Percentiles rank a stretch among this genome's conserved stretches.
Conservation (phyloP, 345 rosid genomes). For the Salix arbutifolia region DNA sequence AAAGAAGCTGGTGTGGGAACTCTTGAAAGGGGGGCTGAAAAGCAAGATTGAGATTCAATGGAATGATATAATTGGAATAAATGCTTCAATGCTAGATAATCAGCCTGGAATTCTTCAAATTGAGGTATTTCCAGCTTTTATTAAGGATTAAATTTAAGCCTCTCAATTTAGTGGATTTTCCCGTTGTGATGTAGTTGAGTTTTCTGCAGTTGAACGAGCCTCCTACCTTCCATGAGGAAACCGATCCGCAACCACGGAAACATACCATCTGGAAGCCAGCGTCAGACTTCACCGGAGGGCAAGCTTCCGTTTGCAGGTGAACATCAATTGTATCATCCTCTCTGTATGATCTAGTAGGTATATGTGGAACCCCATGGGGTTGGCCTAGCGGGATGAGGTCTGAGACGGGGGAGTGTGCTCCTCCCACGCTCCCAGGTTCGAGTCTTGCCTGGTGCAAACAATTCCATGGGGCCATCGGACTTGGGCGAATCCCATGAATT, state of each 20-base stretch:
- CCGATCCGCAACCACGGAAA: slow-evolving; percentile 38
- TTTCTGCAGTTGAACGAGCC: slow-evolving; percentile 30
- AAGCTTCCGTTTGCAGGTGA: slow-evolving; percentile 44
- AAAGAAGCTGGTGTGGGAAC: slow-evolving; percentile 62
- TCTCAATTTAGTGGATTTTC: not conserved
- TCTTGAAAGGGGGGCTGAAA: slow-evolving; percentile 32
- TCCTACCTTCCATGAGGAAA: slow-evolving; percentile 38
- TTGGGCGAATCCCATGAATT: too few species aligned
- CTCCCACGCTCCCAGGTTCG: too few species aligned
- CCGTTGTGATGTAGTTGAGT: not conserved
- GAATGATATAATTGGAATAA: slow-evolving; percentile 32
- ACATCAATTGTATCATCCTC: not conserved
- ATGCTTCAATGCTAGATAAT: slow-evolving; percentile 14
- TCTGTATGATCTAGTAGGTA: not conserved
- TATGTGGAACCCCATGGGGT: too few species aligned
- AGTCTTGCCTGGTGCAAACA: too few species aligned
- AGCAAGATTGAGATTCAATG: slow-evolving; percentile 40
- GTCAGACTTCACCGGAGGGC: slow-evolving; percentile 42
- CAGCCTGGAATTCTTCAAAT: slow-evolving; percentile 27
- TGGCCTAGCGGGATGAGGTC: too few species aligned
- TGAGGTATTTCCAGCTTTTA: slow-evolving; percentile 21
- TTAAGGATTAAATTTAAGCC: not conserved
- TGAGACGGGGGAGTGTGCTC: too few species aligned
- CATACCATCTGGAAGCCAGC: slow-evolving; percentile 41
- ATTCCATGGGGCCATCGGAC: too few species aligned